Percentiles rank a stretch among this genome's conserved stretches.
phyloP scores from a whole-genome alignment of 495 filamentous ascomycete genomes.

The Bombardia bombarda region DNA sequence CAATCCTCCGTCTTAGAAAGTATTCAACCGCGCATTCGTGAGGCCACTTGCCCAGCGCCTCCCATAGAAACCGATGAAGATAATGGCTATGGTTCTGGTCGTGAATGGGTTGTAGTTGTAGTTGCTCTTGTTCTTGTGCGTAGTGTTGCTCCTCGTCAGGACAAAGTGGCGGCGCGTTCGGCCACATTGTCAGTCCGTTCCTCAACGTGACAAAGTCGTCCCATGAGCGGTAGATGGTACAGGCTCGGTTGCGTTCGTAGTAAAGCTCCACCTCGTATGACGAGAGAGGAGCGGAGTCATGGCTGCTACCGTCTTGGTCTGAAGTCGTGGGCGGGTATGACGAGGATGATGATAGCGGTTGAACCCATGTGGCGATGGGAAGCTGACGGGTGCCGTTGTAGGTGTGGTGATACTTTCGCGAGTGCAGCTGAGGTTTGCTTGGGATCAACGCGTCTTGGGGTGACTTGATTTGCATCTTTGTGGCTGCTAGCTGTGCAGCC shows the following conservation, averaged over 20 bases:
- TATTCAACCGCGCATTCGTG: conserved; percentile 14
- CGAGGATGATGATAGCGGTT: not conserved
- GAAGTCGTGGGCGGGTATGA: not conserved
- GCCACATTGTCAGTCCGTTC: not conserved
- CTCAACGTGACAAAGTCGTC: conserved; percentile 17
- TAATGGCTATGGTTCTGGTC: not conserved
- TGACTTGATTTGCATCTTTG: conserved; percentile 11
- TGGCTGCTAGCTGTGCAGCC: not conserved
- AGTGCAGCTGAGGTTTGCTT: conserved; percentile 23
- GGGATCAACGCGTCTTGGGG: conserved; percentile 2
- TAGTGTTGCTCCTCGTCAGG: not conserved
- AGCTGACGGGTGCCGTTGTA: conserved; percentile 21
- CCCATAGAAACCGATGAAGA: conserved; percentile 9
- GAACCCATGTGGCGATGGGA: conserved; percentile 8
- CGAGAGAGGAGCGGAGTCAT: not conserved
- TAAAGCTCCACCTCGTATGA: conserved; percentile 17
- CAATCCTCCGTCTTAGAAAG: conserved; percentile 23
- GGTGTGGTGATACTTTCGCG: conserved; percentile 19
- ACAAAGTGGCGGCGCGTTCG: not conserved
- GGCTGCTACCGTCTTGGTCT: not conserved
- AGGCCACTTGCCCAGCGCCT: conserved; percentile 9
- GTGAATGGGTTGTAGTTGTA: not conserved
- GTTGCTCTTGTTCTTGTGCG: not conserved
- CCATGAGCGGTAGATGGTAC: conserved; percentile 19
- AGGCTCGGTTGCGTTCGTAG: conserved; percentile 25